These are phyloP conservation scores for Spathaspora sp. DNA, from an alignment of 1,139 yeast species.

Conservation along the genomic window DNA sequence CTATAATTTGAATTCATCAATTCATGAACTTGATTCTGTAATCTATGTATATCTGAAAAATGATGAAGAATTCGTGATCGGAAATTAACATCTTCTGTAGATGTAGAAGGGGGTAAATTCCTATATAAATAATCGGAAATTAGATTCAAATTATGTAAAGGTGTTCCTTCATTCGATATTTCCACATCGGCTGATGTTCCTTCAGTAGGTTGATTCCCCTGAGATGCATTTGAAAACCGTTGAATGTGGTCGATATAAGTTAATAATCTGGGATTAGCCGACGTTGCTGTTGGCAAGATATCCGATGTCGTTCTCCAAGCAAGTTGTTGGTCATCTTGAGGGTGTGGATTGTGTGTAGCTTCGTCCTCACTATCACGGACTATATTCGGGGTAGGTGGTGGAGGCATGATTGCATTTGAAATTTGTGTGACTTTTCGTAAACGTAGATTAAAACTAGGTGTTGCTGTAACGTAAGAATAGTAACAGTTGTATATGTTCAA, in stretches of 20 bases:
- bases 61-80: slow-evolving; percentile 14
- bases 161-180: not conserved
- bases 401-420: not conserved
- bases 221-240: slow-evolving; percentile 11
- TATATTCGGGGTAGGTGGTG: slow-evolving; percentile 4
- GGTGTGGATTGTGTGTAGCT: not conserved
- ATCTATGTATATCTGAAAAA: slow-evolving; percentile 12
- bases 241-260: slow-evolving; percentile 7
- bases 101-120: slow-evolving; percentile 3
- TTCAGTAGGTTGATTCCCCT: not conserved
- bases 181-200: not conserved
- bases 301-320: not conserved
- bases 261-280: not conserved
- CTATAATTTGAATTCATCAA: slow-evolving; percentile 6
- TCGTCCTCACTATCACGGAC: not conserved
- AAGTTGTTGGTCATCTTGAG: not conserved
- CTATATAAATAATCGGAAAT: slow-evolving; percentile 14
- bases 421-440: not conserved
- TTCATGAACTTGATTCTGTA: slow-evolving; percentile 12
- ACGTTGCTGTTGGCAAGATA: not conserved
- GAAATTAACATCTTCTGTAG: slow-evolving; percentile 9
- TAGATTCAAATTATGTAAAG: slow-evolving; percentile 13
- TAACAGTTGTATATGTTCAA: too few relatives aligned
- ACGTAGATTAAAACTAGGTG: not conserved
- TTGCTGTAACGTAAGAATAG: too few relatives aligned